These are phyloP conservation scores for Ophidiomyces ophidiicola DNA, from an alignment of 2,329 filamentous ascomycete genomes.

Conservation along the genomic window DNA sequence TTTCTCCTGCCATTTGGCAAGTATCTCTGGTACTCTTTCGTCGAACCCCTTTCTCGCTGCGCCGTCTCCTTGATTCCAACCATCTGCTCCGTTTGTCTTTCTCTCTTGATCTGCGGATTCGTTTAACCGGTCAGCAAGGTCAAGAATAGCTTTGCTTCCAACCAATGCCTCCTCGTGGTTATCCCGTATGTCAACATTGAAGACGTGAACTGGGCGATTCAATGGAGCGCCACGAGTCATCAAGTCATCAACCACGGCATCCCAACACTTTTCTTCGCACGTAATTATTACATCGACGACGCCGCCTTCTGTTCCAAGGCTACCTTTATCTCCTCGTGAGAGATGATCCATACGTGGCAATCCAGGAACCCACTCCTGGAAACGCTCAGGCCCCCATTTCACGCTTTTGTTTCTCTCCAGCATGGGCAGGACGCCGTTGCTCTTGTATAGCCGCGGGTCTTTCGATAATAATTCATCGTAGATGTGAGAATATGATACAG, in stretches of 20 bases:
- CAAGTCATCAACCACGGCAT: constrained; percentile 89
- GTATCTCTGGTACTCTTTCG: constrained; percentile 79
- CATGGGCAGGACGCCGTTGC: constrained; percentile 93
- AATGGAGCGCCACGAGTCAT: constrained; percentile 72
- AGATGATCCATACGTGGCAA: constrained; percentile 66
- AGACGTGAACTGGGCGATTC: constrained; percentile 89
- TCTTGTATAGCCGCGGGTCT: constrained; percentile 73
- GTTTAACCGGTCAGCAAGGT: constrained; percentile 77
- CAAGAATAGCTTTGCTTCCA: constrained; percentile 81
- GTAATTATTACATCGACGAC: constrained; percentile 92
- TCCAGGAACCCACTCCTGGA: constrained; percentile 93
- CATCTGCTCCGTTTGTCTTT: constrained; percentile 48
- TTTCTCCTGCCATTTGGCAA: constrained; percentile 85
- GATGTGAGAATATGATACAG: constrained; percentile 88
- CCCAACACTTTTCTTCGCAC: constrained; percentile 96
- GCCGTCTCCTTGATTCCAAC: constrained; percentile 58
- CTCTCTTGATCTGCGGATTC: constrained; percentile 66
- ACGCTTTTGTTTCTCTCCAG: constrained; percentile 79
- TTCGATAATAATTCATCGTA: constrained; percentile 81
- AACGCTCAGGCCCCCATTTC: constrained; percentile 91
- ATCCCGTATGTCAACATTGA: constrained; percentile 97
- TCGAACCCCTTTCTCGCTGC: constrained; percentile 68
- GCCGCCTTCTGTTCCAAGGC: constrained; percentile 70
- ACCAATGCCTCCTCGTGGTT: constrained; percentile 94
- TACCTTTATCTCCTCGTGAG: constrained; percentile 58